Conservation (phyloP, 805 yeast species). For the Nakazawaea wickerhamii region DNA sequence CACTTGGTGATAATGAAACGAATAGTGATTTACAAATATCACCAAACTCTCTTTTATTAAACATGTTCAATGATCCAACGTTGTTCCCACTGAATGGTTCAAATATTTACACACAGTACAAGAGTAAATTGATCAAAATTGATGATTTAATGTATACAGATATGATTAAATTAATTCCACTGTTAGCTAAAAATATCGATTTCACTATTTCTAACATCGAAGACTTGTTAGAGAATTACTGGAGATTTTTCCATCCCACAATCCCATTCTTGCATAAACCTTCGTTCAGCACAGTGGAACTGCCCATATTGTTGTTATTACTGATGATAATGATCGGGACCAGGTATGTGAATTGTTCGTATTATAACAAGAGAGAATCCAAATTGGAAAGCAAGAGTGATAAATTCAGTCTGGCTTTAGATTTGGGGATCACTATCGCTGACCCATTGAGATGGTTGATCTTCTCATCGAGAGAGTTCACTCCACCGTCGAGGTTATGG, state of each 20-base stretch:
- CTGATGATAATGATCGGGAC: constrained; percentile 52
- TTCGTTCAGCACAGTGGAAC: constrained; percentile 43
- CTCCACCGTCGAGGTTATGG: constrained; percentile 74
- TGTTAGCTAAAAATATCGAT: constrained; percentile 1
- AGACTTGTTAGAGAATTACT: constrained; percentile 30
- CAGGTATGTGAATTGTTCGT: constrained; percentile 4
- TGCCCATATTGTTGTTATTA: constrained; percentile 47
- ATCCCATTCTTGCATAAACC: constrained; percentile 43
- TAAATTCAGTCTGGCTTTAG: constrained; percentile 17
- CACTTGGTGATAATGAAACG: constrained; percentile 1
- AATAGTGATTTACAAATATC: constrained; percentile 4
- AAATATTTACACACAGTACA: constrained; percentile 1
- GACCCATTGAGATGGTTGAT: constrained; percentile 63
- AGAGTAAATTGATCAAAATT: constrained; percentile 9
- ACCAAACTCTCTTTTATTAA: constrained; percentile 9
- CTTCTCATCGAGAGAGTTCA: constrained; percentile 66
- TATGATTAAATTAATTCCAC: constrained; percentile 12
- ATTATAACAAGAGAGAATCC: constrained; percentile 4
- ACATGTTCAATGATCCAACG: constrained; percentile 13
- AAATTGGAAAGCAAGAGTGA: constrained; percentile 10
- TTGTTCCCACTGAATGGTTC: constrained; percentile 7
- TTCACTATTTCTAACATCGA: constrained; percentile 11
- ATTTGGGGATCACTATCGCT: constrained; percentile 42
- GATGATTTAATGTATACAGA: constrained; percentile 12
- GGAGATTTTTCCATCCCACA: constrained; percentile 54